Evolutionary conservation across 305 asterid genomes (phyloP).

Genomic region (Petunia hybrid): DNA sequence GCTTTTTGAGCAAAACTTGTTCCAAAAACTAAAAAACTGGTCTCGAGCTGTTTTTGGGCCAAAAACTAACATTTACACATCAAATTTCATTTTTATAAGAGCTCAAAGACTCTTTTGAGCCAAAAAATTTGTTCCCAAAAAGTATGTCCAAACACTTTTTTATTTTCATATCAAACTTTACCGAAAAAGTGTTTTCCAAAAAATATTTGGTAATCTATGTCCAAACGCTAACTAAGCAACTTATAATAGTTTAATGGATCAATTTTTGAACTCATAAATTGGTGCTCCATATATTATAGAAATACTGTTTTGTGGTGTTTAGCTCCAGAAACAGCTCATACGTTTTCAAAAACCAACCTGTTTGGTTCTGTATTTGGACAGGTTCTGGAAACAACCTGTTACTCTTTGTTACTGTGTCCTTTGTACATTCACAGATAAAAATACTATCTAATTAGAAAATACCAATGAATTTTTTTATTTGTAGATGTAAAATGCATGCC

Average conservation of each 20-base stretch:
- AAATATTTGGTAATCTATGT: too few relatives aligned
- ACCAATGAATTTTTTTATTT: neutral
- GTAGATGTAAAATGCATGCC: neutral
- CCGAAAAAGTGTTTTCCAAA: too few relatives aligned
- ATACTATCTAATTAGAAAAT: neutral
- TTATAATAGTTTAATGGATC: neutral
- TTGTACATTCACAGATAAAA: neutral
- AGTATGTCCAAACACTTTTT: too few relatives aligned
- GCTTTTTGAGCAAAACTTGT: too few relatives aligned
- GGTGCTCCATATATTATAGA: neutral
- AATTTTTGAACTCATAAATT: neutral
- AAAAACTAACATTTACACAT: too few relatives aligned
- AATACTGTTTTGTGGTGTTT: neutral
- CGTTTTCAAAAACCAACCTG: conserved; percentile 2
- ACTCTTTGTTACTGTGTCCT: neutral
- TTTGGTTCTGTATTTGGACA: conserved; percentile 14
- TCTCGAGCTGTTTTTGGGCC: too few relatives aligned
- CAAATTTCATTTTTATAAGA: too few relatives aligned
- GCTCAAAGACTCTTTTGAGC: too few relatives aligned
- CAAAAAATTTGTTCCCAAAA: too few relatives aligned
- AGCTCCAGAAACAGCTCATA: conserved; percentile 26
- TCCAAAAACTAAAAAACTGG: too few relatives aligned
- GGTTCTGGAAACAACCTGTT: conserved; percentile 12
- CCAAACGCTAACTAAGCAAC: neutral
- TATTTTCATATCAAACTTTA: too few relatives aligned